Percentiles rank a stretch among this genome's conserved stretches.
These are phyloP conservation scores for Fusarium nisikadoi DNA, from an alignment of 2,329 filamentous ascomycete species.

Conservation along the genomic window DNA sequence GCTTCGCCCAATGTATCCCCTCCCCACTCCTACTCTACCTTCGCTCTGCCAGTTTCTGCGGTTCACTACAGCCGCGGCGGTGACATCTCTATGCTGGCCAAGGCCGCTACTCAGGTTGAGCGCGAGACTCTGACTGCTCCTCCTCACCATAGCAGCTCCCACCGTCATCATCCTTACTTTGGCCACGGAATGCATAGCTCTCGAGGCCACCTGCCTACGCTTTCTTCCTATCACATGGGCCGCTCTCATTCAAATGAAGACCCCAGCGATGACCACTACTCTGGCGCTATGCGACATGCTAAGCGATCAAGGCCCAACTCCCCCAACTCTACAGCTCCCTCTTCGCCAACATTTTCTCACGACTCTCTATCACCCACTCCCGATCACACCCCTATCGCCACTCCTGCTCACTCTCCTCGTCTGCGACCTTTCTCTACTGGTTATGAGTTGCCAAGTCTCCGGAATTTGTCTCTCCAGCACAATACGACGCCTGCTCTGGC, in stretches of 20 bases:
- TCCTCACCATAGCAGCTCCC: constrained; percentile 54
- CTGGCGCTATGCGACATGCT: constrained; percentile 72
- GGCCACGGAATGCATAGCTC: constrained; percentile 59
- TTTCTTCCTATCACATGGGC: constrained; percentile 94
- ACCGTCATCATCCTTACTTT: constrained; percentile 66
- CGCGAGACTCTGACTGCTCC: constrained; percentile 61
- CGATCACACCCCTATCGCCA: constrained; percentile 98
- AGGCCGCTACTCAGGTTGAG: constrained; percentile 70
- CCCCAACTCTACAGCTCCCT: constrained; percentile 93
- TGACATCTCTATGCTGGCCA: constrained; percentile 70
- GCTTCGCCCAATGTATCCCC: constrained; percentile 97
- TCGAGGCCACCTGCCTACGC: constrained; percentile 75
- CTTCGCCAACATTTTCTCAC: constrained; percentile 95
- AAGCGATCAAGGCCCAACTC: constrained; percentile 95
- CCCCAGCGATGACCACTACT: constrained; percentile 79
- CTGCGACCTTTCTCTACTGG: constrained; percentile 83
- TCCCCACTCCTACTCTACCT: constrained; percentile 86
- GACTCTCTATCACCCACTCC: constrained; percentile 95
- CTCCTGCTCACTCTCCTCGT: constrained; percentile 92
- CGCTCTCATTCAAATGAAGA: constrained; percentile 86
- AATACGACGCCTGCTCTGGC: constrained; percentile 66
- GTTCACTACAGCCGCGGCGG: constrained; percentile 62
- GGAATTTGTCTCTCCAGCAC: constrained; percentile 67
- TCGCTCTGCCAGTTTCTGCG: constrained; percentile 62
- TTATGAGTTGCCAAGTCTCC: constrained; percentile 84